phyloP scores from a whole-genome alignment of 1,284 basidiomycete genomes.

The Megacollybia platyphylla region DNA sequence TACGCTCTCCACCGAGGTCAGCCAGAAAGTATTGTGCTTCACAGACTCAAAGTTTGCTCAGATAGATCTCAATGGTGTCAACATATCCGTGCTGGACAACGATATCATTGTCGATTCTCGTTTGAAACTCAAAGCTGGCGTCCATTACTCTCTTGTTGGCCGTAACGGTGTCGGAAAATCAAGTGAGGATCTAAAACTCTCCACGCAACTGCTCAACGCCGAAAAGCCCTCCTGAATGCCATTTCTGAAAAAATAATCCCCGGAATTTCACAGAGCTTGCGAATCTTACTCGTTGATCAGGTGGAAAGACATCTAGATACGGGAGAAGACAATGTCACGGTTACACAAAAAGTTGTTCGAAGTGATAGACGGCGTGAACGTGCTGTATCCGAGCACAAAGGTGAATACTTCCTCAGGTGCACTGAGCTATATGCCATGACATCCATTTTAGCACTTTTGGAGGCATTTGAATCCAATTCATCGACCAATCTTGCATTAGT shows the following conservation, averaged over 20 bases:
- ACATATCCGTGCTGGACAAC: constrained; percentile 28
- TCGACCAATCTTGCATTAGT: constrained; percentile 12
- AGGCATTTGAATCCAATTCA: constrained; percentile 8
- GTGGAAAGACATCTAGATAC: constrained; percentile 19
- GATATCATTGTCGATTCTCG: constrained; percentile 41
- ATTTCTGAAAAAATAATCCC: constrained; percentile 32
- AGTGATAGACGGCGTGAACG: constrained; percentile 13
- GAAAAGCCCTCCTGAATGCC: constrained; percentile 16
- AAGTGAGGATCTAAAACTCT: constrained; percentile 15
- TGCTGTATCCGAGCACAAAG: background rate
- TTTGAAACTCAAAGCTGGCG: constrained; percentile 35
- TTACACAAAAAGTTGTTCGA: constrained; percentile 18
- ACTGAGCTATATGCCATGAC: background rate
- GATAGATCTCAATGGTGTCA: constrained; percentile 15
- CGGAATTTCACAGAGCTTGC: constrained; percentile 34
- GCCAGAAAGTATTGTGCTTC: background rate
- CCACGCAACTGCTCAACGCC: background rate
- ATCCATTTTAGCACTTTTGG: background rate
- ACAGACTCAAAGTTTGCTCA: background rate
- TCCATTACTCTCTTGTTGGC: constrained; percentile 39
- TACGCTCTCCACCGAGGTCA: constrained; percentile 1
- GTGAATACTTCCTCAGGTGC: background rate
- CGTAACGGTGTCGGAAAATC: constrained; percentile 51
- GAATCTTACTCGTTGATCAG: constrained; percentile 41
- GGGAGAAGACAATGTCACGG: constrained; percentile 9